Percentiles rank a stretch among this genome's conserved stretches.
phyloP scores from a whole-genome alignment of 495 filamentous ascomycete genomes.

The Penicillium cosmopolitanum region DNA sequence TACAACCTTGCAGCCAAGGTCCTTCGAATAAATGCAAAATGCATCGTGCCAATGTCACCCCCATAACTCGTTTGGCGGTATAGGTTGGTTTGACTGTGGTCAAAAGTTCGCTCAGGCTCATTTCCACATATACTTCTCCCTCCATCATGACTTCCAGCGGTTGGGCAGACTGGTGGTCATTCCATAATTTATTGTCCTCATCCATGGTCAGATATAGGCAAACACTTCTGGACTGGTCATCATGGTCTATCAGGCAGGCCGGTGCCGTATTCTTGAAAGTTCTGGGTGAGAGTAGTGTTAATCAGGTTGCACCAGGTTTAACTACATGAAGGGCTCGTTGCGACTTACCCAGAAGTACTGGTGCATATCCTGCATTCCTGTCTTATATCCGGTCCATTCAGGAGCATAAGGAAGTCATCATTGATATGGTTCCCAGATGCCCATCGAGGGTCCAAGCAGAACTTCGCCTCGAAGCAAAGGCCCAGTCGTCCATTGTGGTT shows the following conservation, averaged over 20 bases:
- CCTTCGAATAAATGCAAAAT: slow-evolving; percentile 19
- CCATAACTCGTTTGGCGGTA: slow-evolving; percentile 18
- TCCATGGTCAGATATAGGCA: slow-evolving; percentile 14
- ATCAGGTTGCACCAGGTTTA: too few species aligned
- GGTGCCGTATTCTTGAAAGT: neutral
- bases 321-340: neutral
- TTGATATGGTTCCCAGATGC: neutral
- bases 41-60: slow-evolving; percentile 16
- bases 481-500: slow-evolving; percentile 14
- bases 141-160: slow-evolving; percentile 14
- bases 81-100: slow-evolving; percentile 15
- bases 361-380: slow-evolving; percentile 17
- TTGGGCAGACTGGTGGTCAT: slow-evolving; percentile 3
- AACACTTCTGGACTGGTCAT: slow-evolving; percentile 11
- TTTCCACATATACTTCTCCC: slow-evolving; percentile 14
- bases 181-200: slow-evolving; percentile 11
- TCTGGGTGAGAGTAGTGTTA: neutral
- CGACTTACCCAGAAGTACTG: neutral
- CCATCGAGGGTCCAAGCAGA: slow-evolving; percentile 20
- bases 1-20: slow-evolving; percentile 13
- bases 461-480: slow-evolving; percentile 11
- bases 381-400: slow-evolving; percentile 12
- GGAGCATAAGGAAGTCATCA: slow-evolving; percentile 13
- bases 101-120: slow-evolving; percentile 17
- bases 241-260: slow-evolving; percentile 13